phyloP scores from a whole-genome alignment of 2,329 filamentous ascomycete genomes.

The Botrytis aclada region DNA sequence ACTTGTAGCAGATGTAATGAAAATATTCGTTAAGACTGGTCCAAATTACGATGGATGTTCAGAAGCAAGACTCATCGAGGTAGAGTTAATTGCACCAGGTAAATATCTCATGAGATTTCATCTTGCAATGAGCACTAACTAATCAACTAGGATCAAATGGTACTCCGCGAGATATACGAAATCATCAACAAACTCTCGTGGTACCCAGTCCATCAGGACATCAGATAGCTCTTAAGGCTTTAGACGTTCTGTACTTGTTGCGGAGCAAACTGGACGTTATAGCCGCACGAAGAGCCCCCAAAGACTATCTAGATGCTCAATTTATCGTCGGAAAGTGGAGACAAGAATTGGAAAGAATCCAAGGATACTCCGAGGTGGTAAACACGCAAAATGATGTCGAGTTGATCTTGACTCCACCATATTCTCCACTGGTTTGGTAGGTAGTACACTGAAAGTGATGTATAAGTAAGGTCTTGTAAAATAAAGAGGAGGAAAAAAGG shows the following conservation, averaged over 20 bases:
- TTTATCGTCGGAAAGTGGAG: conserved; percentile 6
- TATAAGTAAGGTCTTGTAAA: too few relatives aligned
- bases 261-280: conserved; percentile 11
- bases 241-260: conserved; percentile 9
- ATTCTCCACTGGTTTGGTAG: not conserved
- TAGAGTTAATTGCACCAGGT: conserved; percentile 12
- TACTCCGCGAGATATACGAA: conserved; percentile 10
- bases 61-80: conserved; percentile 5
- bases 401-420: conserved; percentile 3
- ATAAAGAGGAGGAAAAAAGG: not conserved
- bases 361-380: not conserved
- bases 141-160: conserved; percentile 2
- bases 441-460: not conserved
- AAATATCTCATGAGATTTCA: not conserved
- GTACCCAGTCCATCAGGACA: not conserved
- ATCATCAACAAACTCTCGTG: conserved; percentile 10
- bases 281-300: conserved; percentile 10
- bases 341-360: not conserved
- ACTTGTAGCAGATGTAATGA: conserved; percentile 7
- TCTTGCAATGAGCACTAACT: not conserved
- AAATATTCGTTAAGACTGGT: conserved; percentile 14
- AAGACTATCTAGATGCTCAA: conserved; percentile 9
- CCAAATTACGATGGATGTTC: conserved; percentile 3
- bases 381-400: not conserved
- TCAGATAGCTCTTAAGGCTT: not conserved